Evolutionary conservation across 2,329 filamentous ascomycete genomes (phyloP).

Genomic region (Colletotrichum australisinense): DNA sequence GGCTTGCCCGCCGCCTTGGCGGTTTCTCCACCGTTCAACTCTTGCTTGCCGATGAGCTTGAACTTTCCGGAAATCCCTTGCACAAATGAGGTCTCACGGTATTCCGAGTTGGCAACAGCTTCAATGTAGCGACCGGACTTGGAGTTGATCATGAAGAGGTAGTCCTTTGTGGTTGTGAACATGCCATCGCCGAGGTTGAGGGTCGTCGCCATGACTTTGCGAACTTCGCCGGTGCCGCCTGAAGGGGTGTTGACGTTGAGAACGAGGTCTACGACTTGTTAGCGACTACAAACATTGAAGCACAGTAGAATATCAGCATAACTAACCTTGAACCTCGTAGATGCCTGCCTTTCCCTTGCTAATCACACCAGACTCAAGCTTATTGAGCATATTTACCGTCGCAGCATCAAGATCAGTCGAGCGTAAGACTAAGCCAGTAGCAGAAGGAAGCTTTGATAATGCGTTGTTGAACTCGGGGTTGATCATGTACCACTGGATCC

Average conservation of each 20-base stretch:
- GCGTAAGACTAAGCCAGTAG: background rate
- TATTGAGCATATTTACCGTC: background rate
- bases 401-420: background rate
- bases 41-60: background rate
- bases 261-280: background rate
- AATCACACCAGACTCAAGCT: background rate
- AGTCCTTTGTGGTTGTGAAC: background rate
- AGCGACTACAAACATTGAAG: background rate
- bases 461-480: background rate
- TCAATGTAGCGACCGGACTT: background rate
- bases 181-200: background rate
- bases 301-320: background rate
- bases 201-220: background rate
- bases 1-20: background rate
- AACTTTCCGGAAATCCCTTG: background rate
- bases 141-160: slow-evolving; percentile 1
- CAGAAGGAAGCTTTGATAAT: background rate
- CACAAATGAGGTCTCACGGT: background rate
- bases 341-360: background rate
- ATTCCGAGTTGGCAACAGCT: background rate
- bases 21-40: background rate
- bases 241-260: background rate
- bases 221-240: background rate
- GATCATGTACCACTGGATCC: background rate
- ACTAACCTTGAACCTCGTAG: background rate